Percentiles rank a stretch among this genome's conserved stretches.
phyloP scores from a whole-genome alignment of 140 eudicot species.

The Anethum foeniculum region DNA sequence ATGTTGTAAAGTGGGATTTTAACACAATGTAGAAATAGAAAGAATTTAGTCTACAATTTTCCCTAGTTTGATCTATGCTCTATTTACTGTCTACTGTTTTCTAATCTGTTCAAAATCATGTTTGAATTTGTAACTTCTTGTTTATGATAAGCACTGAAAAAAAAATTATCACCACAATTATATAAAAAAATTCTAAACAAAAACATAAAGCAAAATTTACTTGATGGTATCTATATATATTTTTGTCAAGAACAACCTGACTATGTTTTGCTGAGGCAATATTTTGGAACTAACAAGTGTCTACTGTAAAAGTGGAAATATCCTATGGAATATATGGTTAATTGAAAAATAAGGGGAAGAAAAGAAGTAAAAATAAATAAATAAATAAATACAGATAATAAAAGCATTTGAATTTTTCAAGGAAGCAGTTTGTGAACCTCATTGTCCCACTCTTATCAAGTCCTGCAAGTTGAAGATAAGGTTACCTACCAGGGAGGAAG shows the following conservation, averaged over 20 bases:
- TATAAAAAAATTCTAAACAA: no score
- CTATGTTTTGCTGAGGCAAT: not conserved
- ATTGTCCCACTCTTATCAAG: not conserved
- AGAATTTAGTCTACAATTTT: not conserved
- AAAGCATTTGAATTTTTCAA: not conserved
- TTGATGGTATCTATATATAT: not conserved
- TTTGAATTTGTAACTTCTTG: not conserved
- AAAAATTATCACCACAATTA: no score
- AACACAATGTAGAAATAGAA: not conserved
- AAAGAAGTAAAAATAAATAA: not conserved
- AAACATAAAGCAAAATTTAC: not conserved
- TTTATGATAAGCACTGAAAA: no score
- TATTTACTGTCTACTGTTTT: not conserved
- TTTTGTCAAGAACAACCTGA: not conserved
- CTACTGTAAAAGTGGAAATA: not conserved
- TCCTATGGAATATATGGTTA: not conserved
- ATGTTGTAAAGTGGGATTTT: not conserved
- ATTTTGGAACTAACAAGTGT: not conserved
- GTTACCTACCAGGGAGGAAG: conserved; percentile 11
- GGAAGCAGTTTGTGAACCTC: conserved; percentile 8
- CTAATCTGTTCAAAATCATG: not conserved
- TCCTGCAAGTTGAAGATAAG: conserved; percentile 16
- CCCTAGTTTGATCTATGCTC: not conserved
- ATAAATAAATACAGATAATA: not conserved
- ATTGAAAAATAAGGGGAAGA: not conserved